phyloP scores from a whole-genome alignment of 768 basidiomycete genomes.

The Tricholoma sp. region DNA sequence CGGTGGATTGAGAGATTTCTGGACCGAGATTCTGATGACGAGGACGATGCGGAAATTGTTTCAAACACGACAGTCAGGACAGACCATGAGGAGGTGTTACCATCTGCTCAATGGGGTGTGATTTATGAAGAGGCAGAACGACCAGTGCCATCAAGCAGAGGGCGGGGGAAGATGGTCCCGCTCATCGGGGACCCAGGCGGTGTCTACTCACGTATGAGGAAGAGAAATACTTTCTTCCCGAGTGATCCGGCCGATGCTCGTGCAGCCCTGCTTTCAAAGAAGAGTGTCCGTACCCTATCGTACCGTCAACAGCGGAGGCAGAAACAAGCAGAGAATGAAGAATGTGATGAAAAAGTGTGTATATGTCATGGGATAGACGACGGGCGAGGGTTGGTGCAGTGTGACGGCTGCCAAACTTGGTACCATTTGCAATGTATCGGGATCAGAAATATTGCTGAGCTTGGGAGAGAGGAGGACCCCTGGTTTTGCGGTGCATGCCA shows the following conservation, averaged over 20 bases:
- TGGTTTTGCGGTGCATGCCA: constrained; percentile 70
- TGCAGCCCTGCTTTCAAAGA: constrained; percentile 67
- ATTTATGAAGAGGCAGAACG: constrained; percentile 2
- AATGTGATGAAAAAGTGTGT: constrained; percentile 53
- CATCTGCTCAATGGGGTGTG: background rate
- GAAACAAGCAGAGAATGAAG: constrained; percentile 31
- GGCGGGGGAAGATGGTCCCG: constrained; percentile 60
- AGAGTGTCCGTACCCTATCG: constrained; percentile 56
- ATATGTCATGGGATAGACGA: constrained; percentile 65
- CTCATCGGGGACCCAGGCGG: constrained; percentile 37
- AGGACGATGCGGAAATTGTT: constrained; percentile 36
- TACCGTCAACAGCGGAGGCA: constrained; percentile 44
- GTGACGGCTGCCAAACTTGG: constrained; percentile 76
- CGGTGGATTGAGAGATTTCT: constrained; percentile 67
- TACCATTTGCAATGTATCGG: constrained; percentile 80
- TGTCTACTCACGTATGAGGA: constrained; percentile 15
- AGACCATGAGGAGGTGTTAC: background rate
- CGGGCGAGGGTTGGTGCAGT: constrained; percentile 75
- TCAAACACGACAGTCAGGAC: constrained; percentile 10
- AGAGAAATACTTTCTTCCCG: constrained; percentile 37
- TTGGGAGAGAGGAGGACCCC: constrained; percentile 72
- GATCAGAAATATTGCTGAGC: constrained; percentile 53
- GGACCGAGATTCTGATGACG: constrained; percentile 66
- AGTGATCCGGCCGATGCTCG: constrained; percentile 76
- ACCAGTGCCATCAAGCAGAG: constrained; percentile 27